Conservation (phyloP, 2,329 filamentous ascomycete species). For the Aspergillus quadrilineatus region DNA sequence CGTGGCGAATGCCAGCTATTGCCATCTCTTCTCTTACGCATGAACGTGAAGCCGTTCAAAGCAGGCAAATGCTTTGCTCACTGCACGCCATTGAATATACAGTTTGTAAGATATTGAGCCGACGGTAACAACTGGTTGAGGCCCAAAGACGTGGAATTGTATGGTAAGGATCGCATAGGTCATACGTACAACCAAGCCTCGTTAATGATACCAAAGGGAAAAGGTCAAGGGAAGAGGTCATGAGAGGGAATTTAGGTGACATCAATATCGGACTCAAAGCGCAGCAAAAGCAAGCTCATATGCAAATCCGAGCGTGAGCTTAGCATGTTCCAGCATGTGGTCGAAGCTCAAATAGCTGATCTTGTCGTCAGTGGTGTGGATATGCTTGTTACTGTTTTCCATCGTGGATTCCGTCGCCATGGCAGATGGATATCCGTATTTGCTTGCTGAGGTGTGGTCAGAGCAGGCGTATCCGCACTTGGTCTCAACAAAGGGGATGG, state of each 20-base stretch:
- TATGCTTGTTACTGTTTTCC: constrained; percentile 64
- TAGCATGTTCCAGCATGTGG: constrained; percentile 89
- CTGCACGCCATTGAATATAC: no score
- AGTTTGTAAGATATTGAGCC: no score
- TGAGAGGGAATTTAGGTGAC: constrained; percentile 3
- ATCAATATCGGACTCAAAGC: constrained; percentile 47
- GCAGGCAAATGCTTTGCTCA: no score
- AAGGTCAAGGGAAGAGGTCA: no score
- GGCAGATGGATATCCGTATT: constrained; percentile 64
- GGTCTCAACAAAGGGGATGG: constrained; percentile 81
- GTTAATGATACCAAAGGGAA: constrained; percentile 7
- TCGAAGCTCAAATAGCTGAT: constrained; percentile 74
- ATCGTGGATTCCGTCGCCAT: constrained; percentile 65
- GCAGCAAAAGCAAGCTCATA: constrained; percentile 81
- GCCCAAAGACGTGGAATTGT: no score
- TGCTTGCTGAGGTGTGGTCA: constrained; percentile 67
- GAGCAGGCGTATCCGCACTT: constrained; percentile 84
- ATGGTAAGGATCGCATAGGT: no score
- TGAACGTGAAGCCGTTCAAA: no score
- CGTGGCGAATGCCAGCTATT: no score
- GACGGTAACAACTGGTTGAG: no score
- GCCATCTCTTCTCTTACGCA: no score
- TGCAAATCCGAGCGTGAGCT: constrained; percentile 76
- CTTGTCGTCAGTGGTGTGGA: constrained; percentile 71
- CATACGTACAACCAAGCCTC: not conserved